Conservation (phyloP, 1,139 yeast species). For the Eremothecium coryli region DNA sequence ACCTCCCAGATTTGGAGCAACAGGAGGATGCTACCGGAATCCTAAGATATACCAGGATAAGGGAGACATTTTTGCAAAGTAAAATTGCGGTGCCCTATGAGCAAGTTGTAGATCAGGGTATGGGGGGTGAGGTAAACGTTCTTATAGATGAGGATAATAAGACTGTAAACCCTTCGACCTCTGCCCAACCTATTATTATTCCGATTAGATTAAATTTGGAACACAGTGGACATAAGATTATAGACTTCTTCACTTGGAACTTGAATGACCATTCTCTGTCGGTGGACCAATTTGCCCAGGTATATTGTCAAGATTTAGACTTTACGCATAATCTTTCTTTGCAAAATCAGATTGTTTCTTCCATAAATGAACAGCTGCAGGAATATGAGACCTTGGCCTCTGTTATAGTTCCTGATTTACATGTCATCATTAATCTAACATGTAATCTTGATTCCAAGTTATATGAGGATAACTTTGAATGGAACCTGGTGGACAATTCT, state of each 20-base stretch:
- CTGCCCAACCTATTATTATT: slow-evolving; percentile 38
- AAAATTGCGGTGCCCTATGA: slow-evolving; percentile 26
- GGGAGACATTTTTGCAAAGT: slow-evolving; percentile 29
- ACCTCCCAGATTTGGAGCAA: slow-evolving; percentile 28
- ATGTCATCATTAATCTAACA: slow-evolving; percentile 71
- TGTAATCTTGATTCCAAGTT: slow-evolving; percentile 77
- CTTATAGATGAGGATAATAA: slow-evolving; percentile 1
- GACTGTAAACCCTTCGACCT: slow-evolving; percentile 4
- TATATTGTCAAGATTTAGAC: slow-evolving; percentile 76
- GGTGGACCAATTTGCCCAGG: slow-evolving; percentile 74
- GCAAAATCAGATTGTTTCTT: slow-evolving; percentile 56
- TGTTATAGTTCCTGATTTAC: slow-evolving; percentile 56
- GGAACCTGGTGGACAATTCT: slow-evolving; percentile 54
- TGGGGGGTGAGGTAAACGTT: slow-evolving; percentile 3
- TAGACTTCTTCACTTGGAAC: slow-evolving; percentile 88
- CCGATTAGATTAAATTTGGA: slow-evolving; percentile 77
- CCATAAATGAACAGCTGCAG: slow-evolving; percentile 72
- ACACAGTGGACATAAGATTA: slow-evolving; percentile 53
- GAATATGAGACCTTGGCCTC: slow-evolving; percentile 61
- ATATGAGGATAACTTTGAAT: slow-evolving; percentile 88
- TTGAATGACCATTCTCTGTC: slow-evolving; percentile 66
- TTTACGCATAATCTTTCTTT: slow-evolving; percentile 35
- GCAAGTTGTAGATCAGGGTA: slow-evolving; percentile 15
- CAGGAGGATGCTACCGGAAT: slow-evolving; percentile 27
- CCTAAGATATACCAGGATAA: slow-evolving; percentile 27